phyloP scores from a whole-genome alignment of 306 rosid species.

The Vachellia collinsii region DNA sequence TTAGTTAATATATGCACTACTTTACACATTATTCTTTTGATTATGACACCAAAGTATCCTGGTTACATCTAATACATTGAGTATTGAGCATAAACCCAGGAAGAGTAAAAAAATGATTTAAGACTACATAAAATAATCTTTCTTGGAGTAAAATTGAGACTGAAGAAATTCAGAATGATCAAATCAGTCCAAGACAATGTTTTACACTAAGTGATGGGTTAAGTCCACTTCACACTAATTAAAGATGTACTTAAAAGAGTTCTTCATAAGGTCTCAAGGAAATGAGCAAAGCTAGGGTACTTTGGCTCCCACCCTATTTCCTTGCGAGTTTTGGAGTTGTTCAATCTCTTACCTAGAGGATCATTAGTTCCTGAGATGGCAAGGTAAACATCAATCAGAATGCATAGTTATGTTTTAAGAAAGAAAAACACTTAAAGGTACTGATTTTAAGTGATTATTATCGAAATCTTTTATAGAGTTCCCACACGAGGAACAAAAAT shows the following conservation, averaged over 20 bases:
- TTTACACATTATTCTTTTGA: not conserved
- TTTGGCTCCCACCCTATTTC: constrained; percentile 89
- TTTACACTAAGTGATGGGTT: not conserved
- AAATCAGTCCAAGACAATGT: not conserved
- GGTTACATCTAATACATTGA: not conserved
- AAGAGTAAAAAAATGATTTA: not conserved
- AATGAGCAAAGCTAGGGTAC: constrained; percentile 71
- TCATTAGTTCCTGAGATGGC: constrained; percentile 65
- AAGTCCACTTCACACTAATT: constrained; percentile 1
- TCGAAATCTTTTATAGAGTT: not conserved
- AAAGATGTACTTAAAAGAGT: constrained; percentile 6
- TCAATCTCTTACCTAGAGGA: constrained; percentile 85
- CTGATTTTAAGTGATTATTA: not conserved
- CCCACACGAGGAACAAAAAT: not conserved
- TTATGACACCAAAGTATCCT: not conserved
- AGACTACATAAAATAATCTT: not conserved
- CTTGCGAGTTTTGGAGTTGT: constrained; percentile 75
- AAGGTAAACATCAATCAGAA: constrained; percentile 2
- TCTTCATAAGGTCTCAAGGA: constrained; percentile 58
- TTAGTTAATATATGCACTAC: too few species aligned
- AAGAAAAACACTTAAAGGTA: not conserved
- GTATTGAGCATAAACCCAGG: not conserved
- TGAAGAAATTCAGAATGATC: not conserved
- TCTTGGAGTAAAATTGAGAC: not conserved
- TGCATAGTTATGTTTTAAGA: not conserved